A percentile compares a stretch with the other conserved stretches of the same genome.
phyloP scores from a whole-genome alignment of 2,329 filamentous ascomycete species.

The Alternaria consortialis region DNA sequence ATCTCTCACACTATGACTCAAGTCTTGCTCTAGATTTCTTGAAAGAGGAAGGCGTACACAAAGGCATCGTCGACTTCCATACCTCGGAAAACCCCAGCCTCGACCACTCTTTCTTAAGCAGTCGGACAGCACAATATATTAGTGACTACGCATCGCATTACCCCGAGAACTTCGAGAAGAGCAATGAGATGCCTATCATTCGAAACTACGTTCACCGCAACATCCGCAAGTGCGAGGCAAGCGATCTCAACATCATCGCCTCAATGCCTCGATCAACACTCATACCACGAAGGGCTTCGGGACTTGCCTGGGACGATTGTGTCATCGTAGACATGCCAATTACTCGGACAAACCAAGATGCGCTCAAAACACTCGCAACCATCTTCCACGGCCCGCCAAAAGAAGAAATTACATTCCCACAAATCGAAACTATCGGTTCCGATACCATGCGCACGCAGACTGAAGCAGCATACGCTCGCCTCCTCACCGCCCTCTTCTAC shows the following conservation, averaged over 20 bases:
- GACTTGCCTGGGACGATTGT: conserved; percentile 47
- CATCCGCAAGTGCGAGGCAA: conserved; percentile 63
- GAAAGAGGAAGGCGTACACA: conserved; percentile 60
- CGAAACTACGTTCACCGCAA: conserved; percentile 58
- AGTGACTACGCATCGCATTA: conserved; percentile 65
- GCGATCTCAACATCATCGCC: conserved; percentile 66
- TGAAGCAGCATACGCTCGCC: conserved; percentile 63
- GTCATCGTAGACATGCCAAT: conserved; percentile 62
- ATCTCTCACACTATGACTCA: conserved; percentile 48
- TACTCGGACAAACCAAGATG: conserved; percentile 62
- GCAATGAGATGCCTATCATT: conserved; percentile 56
- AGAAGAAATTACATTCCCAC: conserved; percentile 50
- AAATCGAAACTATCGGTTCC: conserved; percentile 33
- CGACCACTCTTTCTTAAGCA: conserved; percentile 63
- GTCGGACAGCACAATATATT: conserved; percentile 66
- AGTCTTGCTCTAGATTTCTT: conserved; percentile 63
- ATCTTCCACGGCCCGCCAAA: conserved; percentile 64
- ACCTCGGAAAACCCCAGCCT: conserved; percentile 60
- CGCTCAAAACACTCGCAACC: conserved; percentile 63
- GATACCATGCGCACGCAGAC: conserved; percentile 48
- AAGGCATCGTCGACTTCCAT: conserved; percentile 59
- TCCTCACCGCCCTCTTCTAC: conserved; percentile 64
- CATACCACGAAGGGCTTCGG: conserved; percentile 54
- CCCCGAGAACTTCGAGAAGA: conserved; percentile 63
- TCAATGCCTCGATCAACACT: conserved; percentile 64